Conservation (phyloP, 768 basidiomycete species). For the Auricularia heimuer region DNA sequence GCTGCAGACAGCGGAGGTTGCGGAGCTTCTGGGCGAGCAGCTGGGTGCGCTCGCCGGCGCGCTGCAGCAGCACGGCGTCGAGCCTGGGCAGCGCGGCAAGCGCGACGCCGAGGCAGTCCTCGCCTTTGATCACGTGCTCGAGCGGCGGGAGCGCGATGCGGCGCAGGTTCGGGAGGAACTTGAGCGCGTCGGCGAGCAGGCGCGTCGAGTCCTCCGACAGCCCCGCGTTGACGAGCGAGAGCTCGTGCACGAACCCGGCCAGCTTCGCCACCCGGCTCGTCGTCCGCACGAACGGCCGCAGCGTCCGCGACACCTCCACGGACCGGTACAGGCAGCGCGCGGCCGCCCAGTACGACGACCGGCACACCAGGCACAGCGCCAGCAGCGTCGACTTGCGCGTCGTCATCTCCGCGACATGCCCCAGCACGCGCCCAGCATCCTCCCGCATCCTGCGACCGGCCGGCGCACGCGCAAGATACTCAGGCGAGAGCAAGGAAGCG, state of each 20-base stretch:
- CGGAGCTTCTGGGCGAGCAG: background rate
- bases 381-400: background rate
- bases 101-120: constrained; percentile 11
- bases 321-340: background rate
- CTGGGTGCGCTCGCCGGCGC: constrained; percentile 1
- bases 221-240: background rate
- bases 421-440: background rate
- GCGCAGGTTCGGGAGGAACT: constrained; percentile 12
- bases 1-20: background rate
- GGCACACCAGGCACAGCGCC: background rate
- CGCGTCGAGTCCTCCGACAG: background rate
- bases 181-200: constrained; percentile 11
- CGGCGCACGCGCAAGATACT: background rate
- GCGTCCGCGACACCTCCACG: background rate
- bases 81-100: constrained; percentile 9
- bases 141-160: constrained; percentile 14
- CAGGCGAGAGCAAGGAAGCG: background rate
- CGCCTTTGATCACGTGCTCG: background rate
- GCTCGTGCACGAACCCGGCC: background rate
- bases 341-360: background rate
- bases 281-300: background rate
- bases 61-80: background rate
- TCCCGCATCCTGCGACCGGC: background rate
- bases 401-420: background rate
- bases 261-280: background rate